Conservation (phyloP, 257 asterid species). For the Solanum pinnatisectum region DNA sequence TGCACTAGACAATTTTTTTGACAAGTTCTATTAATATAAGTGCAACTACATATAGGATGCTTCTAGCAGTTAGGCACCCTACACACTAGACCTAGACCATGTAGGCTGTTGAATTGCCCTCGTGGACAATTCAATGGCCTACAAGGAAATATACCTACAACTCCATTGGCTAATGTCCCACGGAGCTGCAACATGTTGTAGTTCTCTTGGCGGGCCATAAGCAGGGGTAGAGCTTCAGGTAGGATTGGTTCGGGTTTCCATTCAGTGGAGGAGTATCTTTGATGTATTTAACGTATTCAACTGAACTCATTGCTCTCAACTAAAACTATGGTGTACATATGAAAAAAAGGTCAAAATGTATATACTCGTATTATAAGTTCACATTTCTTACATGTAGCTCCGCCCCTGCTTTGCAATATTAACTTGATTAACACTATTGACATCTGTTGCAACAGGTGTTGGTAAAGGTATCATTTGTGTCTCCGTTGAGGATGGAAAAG, state of each 20-base stretch:
- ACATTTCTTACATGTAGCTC: not conserved
- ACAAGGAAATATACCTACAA: not conserved
- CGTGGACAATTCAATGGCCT: not conserved
- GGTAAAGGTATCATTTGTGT: conserved; percentile 29
- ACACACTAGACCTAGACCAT: not conserved
- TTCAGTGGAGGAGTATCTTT: not conserved
- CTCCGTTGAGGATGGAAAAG: conserved; percentile 43
- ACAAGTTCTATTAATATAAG: not conserved
- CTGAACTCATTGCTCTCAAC: not conserved
- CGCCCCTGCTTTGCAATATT: not conserved
- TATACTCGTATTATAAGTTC: not conserved
- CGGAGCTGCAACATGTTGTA: not conserved
- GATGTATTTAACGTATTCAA: not conserved
- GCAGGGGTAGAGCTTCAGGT: not conserved
- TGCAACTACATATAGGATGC: not conserved
- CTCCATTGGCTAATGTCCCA: not conserved
- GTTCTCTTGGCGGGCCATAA: not conserved
- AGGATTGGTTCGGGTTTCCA: not conserved
- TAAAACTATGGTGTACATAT: not conserved
- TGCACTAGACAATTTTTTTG: not conserved
- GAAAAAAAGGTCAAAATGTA: not conserved
- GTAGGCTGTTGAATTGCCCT: not conserved
- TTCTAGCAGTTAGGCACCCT: not conserved
- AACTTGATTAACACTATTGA: not conserved
- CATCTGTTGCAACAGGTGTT: conserved; percentile 10